phyloP scores from a whole-genome alignment of 495 filamentous ascomycete genomes.

The Xylaria intraflava region DNA sequence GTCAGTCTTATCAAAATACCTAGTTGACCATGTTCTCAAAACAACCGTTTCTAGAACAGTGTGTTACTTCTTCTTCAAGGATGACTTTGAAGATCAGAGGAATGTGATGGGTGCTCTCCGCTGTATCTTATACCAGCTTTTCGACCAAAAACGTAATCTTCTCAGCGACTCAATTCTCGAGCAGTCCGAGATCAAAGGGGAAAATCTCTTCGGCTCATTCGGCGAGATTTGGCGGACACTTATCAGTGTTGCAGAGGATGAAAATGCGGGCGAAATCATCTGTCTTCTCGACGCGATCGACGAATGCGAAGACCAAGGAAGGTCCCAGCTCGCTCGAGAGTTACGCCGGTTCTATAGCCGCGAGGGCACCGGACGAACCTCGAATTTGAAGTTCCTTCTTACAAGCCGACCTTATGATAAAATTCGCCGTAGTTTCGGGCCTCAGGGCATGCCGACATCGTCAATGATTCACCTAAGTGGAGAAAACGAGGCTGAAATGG shows the following conservation, averaged over 20 bases:
- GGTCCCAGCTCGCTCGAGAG: neutral
- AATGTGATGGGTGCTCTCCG: constrained; percentile 32
- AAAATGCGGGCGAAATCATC: constrained; percentile 38
- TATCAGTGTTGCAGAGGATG: constrained; percentile 20
- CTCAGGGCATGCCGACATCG: constrained; percentile 9
- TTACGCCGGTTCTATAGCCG: neutral
- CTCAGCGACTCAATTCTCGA: constrained; percentile 22
- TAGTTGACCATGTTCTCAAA: constrained; percentile 32
- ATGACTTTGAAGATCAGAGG: constrained; percentile 36
- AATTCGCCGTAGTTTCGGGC: constrained; percentile 30
- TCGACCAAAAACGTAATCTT: constrained; percentile 23
- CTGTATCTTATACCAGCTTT: constrained; percentile 44
- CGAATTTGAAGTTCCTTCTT: constrained; percentile 41
- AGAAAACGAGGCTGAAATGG: constrained; percentile 21
- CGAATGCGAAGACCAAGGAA: constrained; percentile 24
- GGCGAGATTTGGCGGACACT: constrained; percentile 39
- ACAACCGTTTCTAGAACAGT: constrained; percentile 7
- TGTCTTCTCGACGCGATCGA: constrained; percentile 46
- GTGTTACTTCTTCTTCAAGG: constrained; percentile 56
- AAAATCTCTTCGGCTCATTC: constrained; percentile 25
- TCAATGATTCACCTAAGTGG: constrained; percentile 36
- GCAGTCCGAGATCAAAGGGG: constrained; percentile 14
- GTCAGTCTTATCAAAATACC: constrained; percentile 41
- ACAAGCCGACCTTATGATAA: constrained; percentile 43
- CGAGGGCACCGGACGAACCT: neutral